Base-by-base conservation (phyloP, 1,139 yeast genomes). In the Taiozyma sp. region DNA sequence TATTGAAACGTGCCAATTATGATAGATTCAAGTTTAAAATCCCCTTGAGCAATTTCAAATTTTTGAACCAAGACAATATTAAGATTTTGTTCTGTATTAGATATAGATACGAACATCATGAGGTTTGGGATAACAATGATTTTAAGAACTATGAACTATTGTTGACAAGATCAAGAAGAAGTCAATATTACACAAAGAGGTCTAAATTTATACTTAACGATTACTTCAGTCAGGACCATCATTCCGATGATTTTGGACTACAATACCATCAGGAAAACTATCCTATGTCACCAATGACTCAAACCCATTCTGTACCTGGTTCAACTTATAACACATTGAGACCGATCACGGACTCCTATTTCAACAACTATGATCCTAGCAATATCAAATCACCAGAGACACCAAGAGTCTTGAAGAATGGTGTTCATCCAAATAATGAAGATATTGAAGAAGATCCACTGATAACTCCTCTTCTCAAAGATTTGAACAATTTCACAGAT, bases 91-190 rank as follows among this genome's bases (percentile, higher is more conserved):
- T 87, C 59, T 88, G 96, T 62, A 76, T 88, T 42, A 76, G 81
- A 51, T 89, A 82, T 64, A 65, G 61, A 14, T 58, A 53, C 45
- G 70, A 71, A 32, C 74, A 74, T 28, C 65, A 67, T 32, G 92
- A 84, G 59, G 80, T 64, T 63, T 90, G 96, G 96, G 96, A 89
- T 67, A 89, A 87, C 69, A 89, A 90, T 67, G 57, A 69, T 41
- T 65, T 64, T 46, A 66, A 70, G 49, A 89, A 89, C 67, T 89
- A 86, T 67, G 74, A 73, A 47, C 73, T 88, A 29, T 70, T 70
- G 48, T 71, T 86, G 51, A 70, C 54, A 13, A 57, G 28, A 41
- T 50, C 4, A 49, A 52, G 28, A 48, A 39, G 30, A 50, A 42
- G 28, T 27, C 29, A 29, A 47, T 45, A 24, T 49, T 19, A 24